Evolutionary conservation across 73 alveolate species (phyloP).

Genomic region (Loxodes magnus): DNA sequence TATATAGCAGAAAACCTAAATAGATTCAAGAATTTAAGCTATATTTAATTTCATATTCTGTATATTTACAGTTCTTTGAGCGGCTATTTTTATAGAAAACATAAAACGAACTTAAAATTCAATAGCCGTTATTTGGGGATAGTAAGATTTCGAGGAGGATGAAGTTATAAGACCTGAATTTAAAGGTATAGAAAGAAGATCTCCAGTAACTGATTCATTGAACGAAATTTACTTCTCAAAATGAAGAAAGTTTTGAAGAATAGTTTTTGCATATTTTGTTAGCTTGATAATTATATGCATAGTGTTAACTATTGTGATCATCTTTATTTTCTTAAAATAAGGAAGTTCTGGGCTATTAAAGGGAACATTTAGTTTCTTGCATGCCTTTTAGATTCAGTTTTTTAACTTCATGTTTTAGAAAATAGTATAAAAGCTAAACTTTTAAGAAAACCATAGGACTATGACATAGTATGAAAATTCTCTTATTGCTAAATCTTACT

Average conservation of each 20-base stretch:
- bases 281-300: conserved; percentile 27
- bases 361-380: conserved; percentile 17
- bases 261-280: conserved; percentile 21
- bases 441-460: conserved; percentile 25
- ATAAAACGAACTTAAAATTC: conserved; percentile 34
- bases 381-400: conserved; percentile 16
- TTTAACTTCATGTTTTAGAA: conserved; percentile 6
- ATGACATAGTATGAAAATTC: conserved; percentile 15
- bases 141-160: conserved; percentile 34
- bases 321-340: neutral
- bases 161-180: conserved; percentile 41
- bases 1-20: too few relatives aligned
- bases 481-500: conserved; percentile 11
- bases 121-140: conserved; percentile 42
- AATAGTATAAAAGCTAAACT: conserved; percentile 5
- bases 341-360: conserved; percentile 5
- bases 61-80: conserved; percentile 30
- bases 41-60: too few relatives aligned
- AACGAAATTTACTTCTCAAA: conserved; percentile 27
- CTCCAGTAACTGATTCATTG: conserved; percentile 29
- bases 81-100: conserved; percentile 29
- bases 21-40: too few relatives aligned
- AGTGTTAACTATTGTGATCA: conserved; percentile 30
- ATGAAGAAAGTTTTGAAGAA: conserved; percentile 5
- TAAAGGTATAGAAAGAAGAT: conserved; percentile 32